Conservation (phyloP, 257 asterid genomes). For the Solanum piurae region DNA sequence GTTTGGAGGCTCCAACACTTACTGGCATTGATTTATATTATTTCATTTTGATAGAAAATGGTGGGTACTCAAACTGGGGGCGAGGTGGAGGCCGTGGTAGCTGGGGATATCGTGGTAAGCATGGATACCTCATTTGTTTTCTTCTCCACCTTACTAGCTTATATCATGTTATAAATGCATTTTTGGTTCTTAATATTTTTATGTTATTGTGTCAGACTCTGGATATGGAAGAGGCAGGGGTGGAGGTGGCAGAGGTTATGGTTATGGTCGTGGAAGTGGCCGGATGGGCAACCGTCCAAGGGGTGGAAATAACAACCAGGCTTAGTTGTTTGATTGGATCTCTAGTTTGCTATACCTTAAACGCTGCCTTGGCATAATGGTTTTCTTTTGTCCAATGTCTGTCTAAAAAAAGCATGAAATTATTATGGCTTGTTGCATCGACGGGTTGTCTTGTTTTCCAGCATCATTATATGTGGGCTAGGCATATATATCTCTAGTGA, state of each 20-base stretch:
- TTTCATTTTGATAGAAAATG: constrained; percentile 28
- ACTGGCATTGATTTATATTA: not conserved
- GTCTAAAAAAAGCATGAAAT: constrained; percentile 3
- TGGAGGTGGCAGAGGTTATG: constrained; percentile 56
- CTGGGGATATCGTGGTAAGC: constrained; percentile 64
- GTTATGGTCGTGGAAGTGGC: constrained; percentile 33
- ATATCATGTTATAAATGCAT: not conserved
- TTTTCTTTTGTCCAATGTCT: not conserved
- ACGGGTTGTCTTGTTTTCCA: constrained; percentile 4
- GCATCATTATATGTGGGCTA: constrained; percentile 4
- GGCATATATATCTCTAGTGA: constrained; percentile 1
- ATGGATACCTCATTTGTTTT: not conserved
- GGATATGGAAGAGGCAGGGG: constrained; percentile 85
- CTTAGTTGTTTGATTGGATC: constrained; percentile 15
- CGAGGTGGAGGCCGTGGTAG: constrained; percentile 51
- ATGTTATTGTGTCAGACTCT: constrained; percentile 28
- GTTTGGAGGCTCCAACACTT: not conserved
- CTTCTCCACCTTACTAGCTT: not conserved
- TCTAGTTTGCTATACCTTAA: constrained; percentile 6
- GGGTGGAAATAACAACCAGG: constrained; percentile 55
- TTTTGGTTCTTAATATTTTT: not conserved
- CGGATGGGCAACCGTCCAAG: constrained; percentile 40
- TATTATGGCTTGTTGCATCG: constrained; percentile 6
- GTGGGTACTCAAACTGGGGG: constrained; percentile 28
- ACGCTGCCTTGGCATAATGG: constrained; percentile 12